Evolutionary conservation across 1,284 basidiomycete species (phyloP), one percentile per base, ranked within the genome.

Genomic region (Ceratobasidium papillatum): DNA sequence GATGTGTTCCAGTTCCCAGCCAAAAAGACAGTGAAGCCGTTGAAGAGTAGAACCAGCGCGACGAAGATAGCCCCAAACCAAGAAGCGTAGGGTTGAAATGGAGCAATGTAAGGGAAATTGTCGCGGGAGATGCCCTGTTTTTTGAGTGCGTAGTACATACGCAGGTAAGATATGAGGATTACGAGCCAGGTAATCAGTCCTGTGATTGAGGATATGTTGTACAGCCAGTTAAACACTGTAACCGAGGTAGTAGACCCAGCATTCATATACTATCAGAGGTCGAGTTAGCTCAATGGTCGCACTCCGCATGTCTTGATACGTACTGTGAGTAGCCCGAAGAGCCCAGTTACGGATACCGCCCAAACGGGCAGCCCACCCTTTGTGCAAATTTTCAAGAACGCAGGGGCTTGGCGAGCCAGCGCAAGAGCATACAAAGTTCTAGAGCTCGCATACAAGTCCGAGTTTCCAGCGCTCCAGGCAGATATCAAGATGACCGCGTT

Each of bases 201-300:
- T 0, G 90, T 90, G 74, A 92, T 88, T 11, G 90, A 88, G 3
- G 88, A 89, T 64, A 93, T 82, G 79, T 91, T 90, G 78, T 90
- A 85, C 45, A 90, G 82, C 89, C 83, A 84, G 76, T 80, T 78
- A 77, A 84, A 84, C 38, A 78, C 64, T 14, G 75, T 77, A 2
- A 73, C 73, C 11, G 75, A 73, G 14, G 52, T 56, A 3, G 41
- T 30, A 66, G 77, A 54, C 49, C 78, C 76, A 61, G 77, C 76
- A 38, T 79, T 81, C 78, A 87, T 80, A 81, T 84, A 86, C 52
- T 58, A 69, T 8, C 32, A 54, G 3, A 22, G 12, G n/a, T 25
- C 9, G 38, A 32, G 27, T 66, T 32, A 66, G 47, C 30, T 12
- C 27, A 30, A 22, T 3, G 34, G 25, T 22, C 27, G 25, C 4